Evolutionary conservation across 2,329 filamentous ascomycete species (phyloP), one percentile per base, ranked within the genome.

Genomic region (Epichloe bromicola): DNA sequence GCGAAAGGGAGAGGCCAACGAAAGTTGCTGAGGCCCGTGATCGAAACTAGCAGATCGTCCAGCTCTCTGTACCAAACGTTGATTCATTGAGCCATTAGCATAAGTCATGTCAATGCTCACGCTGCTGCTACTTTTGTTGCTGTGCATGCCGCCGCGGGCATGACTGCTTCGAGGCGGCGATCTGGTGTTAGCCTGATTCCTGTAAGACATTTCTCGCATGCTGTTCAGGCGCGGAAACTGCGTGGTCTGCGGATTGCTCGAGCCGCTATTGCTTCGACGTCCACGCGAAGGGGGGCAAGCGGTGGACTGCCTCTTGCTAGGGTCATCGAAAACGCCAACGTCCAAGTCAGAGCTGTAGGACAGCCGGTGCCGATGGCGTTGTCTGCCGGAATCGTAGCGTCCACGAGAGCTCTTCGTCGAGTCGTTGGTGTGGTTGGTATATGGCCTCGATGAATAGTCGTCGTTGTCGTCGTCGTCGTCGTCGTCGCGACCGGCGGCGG

Each of bases 191-290:
- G 70, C 65, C 40, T 61, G 60, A 52, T 60, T 64, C 48, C 59
- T 57, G 41, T 65, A 60, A 38, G 66, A 65, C 23, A 66, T 63
- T 57, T 78, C 75, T 50, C 77, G 78, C 60, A 80, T 71, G 65
- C 79, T 85, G 61, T 83, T 82, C 60, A 85, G 77, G 55, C 79
- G 76, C 43, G 74, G 74, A 48, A 83, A 67, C 42, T 72, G 73
- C 15, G 37, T 34, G 10, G 76, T 69, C 58, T 79, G 79, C 59
- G 84, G 83, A 62, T 83, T 86, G 37, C 83, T 86, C 37, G 85
- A 87, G 64, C 83, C 86, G 71, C 86, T 91, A 63, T 89, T 88
- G 69, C 87, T 93, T 53, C 86, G 79, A 53, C 83, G 79, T 14
- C 80, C 78, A 47, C 79, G 74, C 19, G 78, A 75, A 36, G 47